Percentiles rank a stretch among this genome's conserved stretches.
Conservation (phyloP, 2,329 filamentous ascomycete genomes). For the Monilinia laxa region DNA sequence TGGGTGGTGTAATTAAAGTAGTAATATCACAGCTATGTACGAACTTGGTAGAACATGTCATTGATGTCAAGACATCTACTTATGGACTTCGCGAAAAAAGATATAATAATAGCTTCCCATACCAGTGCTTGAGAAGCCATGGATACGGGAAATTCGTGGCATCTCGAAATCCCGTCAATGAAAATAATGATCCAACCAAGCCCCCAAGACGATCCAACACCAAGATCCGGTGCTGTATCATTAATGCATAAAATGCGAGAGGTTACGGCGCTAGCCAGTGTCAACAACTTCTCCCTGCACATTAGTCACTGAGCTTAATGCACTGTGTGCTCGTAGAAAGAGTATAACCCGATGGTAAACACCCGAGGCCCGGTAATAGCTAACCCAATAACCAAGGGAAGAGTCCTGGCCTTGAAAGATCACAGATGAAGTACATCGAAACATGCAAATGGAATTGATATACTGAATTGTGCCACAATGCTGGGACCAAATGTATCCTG, state of each 20-base stretch:
- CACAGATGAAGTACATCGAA: not conserved
- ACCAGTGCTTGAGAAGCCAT: too few species aligned
- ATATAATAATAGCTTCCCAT: not conserved
- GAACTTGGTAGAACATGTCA: too few species aligned
- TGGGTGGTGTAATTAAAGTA: not conserved
- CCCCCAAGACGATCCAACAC: not conserved
- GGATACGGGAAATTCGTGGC: not conserved
- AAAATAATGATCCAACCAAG: not conserved
- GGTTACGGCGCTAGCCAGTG: not conserved
- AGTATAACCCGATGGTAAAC: not conserved
- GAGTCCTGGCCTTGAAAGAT: not conserved
- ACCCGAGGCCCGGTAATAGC: not conserved
- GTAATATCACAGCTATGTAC: not conserved
- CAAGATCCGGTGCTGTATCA: not conserved
- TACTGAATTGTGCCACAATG: not conserved
- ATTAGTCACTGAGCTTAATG: not conserved
- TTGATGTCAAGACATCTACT: not conserved
- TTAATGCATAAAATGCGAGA: not conserved
- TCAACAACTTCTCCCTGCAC: not conserved
- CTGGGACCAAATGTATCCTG: slow-evolving; percentile 12
- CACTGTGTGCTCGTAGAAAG: not conserved
- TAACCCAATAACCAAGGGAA: not conserved
- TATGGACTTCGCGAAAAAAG: not conserved
- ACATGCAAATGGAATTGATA: not conserved
- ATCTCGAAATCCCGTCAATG: not conserved